These are phyloP conservation scores for Euphorbia pulcherrima DNA, from an alignment of 345 rosid species.

Conservation along the genomic window DNA sequence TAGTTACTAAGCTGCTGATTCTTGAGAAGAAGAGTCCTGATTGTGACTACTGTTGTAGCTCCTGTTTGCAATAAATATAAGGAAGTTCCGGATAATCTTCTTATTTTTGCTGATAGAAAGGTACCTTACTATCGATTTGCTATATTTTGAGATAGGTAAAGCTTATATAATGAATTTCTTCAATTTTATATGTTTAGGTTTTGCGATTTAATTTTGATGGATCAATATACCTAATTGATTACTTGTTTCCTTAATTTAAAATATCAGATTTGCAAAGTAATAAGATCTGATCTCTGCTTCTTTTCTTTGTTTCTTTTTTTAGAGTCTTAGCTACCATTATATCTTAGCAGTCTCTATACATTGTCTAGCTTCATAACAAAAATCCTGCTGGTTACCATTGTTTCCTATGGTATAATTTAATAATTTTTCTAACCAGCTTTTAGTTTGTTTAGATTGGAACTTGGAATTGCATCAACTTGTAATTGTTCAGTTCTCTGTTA, in stretches of 20 bases:
- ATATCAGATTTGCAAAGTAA: neutral
- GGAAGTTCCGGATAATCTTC: conserved; percentile 63
- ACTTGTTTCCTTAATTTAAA: neutral
- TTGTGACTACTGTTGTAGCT: conserved; percentile 53
- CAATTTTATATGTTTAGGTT: too few species aligned
- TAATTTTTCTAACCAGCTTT: neutral
- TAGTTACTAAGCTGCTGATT: conserved; percentile 51
- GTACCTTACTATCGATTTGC: conserved; percentile 24
- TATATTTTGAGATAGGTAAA: neutral
- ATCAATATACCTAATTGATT: neutral
- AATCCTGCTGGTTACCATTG: neutral
- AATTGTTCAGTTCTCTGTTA: too few species aligned
- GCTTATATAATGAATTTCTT: neutral
- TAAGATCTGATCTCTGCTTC: neutral
- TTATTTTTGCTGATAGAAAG: conserved; percentile 67
- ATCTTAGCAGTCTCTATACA: neutral
- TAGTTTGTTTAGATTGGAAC: neutral
- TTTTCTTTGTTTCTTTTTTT: neutral
- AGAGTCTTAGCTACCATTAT: neutral
- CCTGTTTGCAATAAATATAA: conserved; percentile 66
- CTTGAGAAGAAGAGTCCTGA: conserved; percentile 63
- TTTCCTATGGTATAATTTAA: neutral
- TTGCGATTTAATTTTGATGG: neutral
- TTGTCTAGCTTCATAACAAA: neutral
- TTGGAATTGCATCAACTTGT: too few species aligned